Conservation (phyloP, 148 eudicot genomes). For the Talinum fruticosum region DNA sequence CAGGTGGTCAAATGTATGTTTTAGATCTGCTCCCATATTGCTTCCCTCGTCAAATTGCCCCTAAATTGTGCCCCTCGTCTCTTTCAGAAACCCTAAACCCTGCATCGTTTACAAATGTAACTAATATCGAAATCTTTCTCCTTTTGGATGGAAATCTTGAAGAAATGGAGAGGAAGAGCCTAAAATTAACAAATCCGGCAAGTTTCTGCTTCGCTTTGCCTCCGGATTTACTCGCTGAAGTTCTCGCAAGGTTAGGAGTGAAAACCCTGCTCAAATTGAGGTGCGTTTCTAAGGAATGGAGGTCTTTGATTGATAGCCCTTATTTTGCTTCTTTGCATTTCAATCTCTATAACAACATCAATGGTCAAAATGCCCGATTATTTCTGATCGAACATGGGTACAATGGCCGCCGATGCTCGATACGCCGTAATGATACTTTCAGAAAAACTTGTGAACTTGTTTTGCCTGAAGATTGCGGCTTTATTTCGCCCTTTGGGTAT, state of each 20-base stretch:
- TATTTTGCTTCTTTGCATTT: not conserved
- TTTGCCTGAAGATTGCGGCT: not conserved
- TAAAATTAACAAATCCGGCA: not conserved
- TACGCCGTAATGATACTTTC: not conserved
- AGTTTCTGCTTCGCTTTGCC: not conserved
- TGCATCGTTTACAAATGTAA: too few species aligned
- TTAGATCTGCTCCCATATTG: too few species aligned
- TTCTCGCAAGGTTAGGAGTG: not conserved
- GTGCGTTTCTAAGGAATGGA: slow-evolving; percentile 4
- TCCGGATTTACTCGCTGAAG: not conserved
- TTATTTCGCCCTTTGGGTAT: not conserved
- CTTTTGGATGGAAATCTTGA: too few species aligned
- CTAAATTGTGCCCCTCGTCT: too few species aligned
- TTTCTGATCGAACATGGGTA: not conserved
- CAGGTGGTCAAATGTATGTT: too few species aligned
- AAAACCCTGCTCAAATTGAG: not conserved
- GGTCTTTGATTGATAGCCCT: not conserved
- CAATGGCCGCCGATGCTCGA: not conserved
- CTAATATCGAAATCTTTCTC: not conserved
- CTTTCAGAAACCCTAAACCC: too few species aligned
- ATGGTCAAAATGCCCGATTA: not conserved
- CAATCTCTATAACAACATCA: not conserved
- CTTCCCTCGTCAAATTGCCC: too few species aligned
- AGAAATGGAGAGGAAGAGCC: not conserved
- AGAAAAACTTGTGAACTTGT: not conserved